These are phyloP conservation scores for Bidens hawaiensis DNA, from an alignment of 140 eudicot genomes.

Conservation along the genomic window DNA sequence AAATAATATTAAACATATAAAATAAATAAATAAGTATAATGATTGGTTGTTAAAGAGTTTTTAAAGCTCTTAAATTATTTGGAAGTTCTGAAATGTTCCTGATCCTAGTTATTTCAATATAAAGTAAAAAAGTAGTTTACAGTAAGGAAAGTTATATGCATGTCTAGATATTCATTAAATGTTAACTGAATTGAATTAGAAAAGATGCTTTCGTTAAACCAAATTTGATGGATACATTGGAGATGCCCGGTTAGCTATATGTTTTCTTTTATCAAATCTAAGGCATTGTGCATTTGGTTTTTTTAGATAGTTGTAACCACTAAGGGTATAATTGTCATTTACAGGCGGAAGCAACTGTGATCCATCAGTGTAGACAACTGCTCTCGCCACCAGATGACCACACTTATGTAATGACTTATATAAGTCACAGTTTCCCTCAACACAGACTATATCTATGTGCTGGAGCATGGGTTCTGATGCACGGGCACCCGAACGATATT, in stretches of 20 bases:
- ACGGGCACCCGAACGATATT: slow-evolving; percentile 71
- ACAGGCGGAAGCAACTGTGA: slow-evolving; percentile 92
- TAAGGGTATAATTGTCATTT: slow-evolving; percentile 15
- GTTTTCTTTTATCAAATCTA: neutral
- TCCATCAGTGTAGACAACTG: slow-evolving; percentile 78
- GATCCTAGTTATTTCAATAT: neutral
- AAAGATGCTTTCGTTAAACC: neutral
- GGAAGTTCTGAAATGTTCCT: too few species aligned
- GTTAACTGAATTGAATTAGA: neutral
- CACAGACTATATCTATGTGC: slow-evolving; percentile 84
- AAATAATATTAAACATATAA: too few species aligned
- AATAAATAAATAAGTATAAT: too few species aligned
- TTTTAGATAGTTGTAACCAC: neutral
- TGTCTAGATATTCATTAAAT: neutral
- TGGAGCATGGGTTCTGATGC: slow-evolving; percentile 91
- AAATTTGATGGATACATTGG: neutral
- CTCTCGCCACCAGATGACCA: slow-evolving; percentile 80
- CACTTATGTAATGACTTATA: slow-evolving; percentile 61
- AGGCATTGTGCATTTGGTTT: neutral
- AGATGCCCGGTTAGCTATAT: neutral
- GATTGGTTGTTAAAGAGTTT: too few species aligned
- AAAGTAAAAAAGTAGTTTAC: neutral
- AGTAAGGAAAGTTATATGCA: neutral
- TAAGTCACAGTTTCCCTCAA: slow-evolving; percentile 62
- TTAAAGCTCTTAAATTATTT: too few species aligned